Evolutionary conservation across 2,329 filamentous ascomycete genomes (phyloP).

Genomic region (Colletotrichum chlorophyti): DNA sequence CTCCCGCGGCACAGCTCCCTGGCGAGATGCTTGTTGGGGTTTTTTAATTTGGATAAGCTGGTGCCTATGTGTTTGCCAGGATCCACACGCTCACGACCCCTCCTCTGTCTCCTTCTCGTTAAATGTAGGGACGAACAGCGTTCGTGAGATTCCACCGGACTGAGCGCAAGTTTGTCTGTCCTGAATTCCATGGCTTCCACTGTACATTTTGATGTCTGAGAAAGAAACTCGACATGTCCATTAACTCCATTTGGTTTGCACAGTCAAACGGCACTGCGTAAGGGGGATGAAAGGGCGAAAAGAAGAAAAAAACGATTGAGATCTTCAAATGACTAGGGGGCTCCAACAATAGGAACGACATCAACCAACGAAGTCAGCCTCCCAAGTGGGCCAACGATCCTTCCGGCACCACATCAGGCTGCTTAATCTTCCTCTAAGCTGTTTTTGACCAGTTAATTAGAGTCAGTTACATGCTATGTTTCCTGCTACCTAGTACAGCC

Average conservation of each 20-base stretch:
- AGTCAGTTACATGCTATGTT: neutral
- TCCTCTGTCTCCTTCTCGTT: no score
- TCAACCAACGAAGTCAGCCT: neutral
- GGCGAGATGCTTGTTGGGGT: neutral
- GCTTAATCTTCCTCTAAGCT: neutral
- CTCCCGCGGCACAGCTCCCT: neutral
- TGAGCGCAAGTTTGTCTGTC: no score
- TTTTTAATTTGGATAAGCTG: neutral
- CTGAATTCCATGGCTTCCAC: no score
- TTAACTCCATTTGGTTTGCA: no score
- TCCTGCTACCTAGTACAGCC: no score
- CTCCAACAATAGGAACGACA: no score
- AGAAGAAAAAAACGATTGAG: neutral
- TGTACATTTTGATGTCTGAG: no score
- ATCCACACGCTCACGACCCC: neutral
- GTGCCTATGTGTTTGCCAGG: neutral
- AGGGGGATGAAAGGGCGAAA: no score
- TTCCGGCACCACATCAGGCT: neutral
- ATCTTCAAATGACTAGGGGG: neutral
- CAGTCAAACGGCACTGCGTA: no score
- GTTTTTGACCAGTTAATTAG: neutral
- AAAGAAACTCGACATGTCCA: no score
- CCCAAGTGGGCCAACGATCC: conserved; percentile 5
- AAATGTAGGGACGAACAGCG: no score
- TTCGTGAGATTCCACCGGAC: no score